Evolutionary conservation across 805 yeast genomes (phyloP).

Genomic region (Vanderwaltozyma tropicalis): DNA sequence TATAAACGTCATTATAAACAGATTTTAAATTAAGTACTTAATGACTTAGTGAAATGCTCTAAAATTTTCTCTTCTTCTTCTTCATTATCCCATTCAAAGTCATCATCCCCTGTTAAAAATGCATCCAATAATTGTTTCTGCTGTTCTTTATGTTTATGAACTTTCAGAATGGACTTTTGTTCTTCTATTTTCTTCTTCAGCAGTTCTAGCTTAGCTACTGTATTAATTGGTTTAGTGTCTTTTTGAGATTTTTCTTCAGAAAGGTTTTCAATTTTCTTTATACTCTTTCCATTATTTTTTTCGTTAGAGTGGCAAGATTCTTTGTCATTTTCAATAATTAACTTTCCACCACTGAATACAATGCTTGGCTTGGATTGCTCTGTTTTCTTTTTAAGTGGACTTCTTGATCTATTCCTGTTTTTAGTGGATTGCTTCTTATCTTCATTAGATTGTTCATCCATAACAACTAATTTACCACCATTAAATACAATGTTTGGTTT

Average conservation of each 20-base stretch:
- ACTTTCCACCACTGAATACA: not conserved
- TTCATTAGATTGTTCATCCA: not conserved
- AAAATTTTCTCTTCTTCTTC: slow-evolving; percentile 20
- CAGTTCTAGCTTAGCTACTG: slow-evolving; percentile 9
- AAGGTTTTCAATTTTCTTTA: too few species aligned
- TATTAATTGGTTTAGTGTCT: not conserved
- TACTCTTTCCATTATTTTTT: not conserved
- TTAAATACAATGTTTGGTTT: not conserved
- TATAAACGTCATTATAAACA: not conserved
- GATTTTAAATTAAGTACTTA: too few species aligned
- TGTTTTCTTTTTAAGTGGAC: not conserved
- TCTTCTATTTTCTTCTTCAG: slow-evolving; percentile 25
- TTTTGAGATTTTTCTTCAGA: too few species aligned
- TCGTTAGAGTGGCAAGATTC: not conserved
- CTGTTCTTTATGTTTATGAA: slow-evolving; percentile 17
- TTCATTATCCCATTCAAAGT: slow-evolving; percentile 24
- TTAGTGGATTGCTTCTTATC: not conserved
- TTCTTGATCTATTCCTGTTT: not conserved
- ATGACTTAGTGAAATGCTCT: slow-evolving; percentile 9
- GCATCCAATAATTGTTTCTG: slow-evolving; percentile 21
- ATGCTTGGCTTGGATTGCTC: not conserved
- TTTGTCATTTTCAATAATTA: not conserved
- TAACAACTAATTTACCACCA: not conserved
- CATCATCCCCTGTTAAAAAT: slow-evolving; percentile 20
- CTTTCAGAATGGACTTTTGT: slow-evolving; percentile 18